These are phyloP conservation scores for Kwoniella heveanensis DNA, from an alignment of 768 basidiomycete genomes.

Conservation along the genomic window DNA sequence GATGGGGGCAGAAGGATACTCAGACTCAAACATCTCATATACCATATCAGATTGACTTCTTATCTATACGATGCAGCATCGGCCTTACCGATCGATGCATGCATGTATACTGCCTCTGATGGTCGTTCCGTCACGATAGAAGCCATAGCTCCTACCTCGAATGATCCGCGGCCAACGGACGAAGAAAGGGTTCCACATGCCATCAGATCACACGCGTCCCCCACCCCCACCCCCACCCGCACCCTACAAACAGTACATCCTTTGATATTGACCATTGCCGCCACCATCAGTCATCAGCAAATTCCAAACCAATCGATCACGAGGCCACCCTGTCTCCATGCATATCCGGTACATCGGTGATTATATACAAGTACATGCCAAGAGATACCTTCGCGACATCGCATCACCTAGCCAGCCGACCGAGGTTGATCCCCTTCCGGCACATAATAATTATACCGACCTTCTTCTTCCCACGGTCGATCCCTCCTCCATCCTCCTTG, in stretches of 20 bases:
- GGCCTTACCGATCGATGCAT: too few relatives aligned
- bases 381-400: neutral
- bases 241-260: neutral
- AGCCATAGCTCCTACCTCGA: neutral
- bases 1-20: too few relatives aligned
- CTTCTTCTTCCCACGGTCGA: conserved; percentile 23
- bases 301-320: too few relatives aligned
- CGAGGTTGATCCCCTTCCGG: conserved; percentile 9
- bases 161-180: neutral
- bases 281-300: neutral
- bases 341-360: too few relatives aligned
- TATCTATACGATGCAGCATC: neutral
- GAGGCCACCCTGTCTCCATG: too few relatives aligned
- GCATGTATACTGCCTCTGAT: neutral
- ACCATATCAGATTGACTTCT: neutral
- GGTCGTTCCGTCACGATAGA: neutral
- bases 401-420: neutral
- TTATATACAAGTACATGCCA: too few relatives aligned
- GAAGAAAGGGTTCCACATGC: neutral
- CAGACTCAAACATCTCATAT: neutral
- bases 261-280: neutral
- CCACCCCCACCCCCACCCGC: conserved; percentile 3
- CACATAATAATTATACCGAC: conserved; percentile 26
- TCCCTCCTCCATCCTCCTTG: conserved; percentile 5
- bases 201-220: neutral